Conservation (phyloP, 2,329 filamentous ascomycete genomes). For the Paracamarosporium sp. region DNA sequence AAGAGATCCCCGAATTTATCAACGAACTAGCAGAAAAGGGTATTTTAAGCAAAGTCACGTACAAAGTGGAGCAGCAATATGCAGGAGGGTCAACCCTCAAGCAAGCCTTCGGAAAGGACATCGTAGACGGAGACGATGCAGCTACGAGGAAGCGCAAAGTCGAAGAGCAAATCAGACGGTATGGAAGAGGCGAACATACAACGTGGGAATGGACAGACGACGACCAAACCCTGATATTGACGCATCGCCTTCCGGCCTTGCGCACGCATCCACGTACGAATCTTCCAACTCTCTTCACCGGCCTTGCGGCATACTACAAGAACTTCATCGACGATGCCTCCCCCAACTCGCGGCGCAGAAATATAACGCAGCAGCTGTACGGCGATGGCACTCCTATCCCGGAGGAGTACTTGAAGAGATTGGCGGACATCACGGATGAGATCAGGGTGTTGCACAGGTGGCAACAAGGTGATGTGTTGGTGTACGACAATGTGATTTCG, state of each 20-base stretch:
- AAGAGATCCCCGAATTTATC: conserved; percentile 58
- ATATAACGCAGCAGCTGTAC: conserved; percentile 36
- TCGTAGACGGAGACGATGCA: conserved; percentile 54
- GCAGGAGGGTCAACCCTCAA: conserved; percentile 55
- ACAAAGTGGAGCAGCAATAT: conserved; percentile 54
- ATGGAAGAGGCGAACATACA: conserved; percentile 54
- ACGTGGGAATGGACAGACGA: conserved; percentile 59
- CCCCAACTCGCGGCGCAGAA: conserved; percentile 4
- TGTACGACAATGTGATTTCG: conserved; percentile 58
- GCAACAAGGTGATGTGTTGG: conserved; percentile 56
- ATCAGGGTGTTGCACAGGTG: conserved; percentile 58
- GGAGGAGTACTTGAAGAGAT: conserved; percentile 51
- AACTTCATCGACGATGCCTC: conserved; percentile 23
- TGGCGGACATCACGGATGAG: conserved; percentile 56
- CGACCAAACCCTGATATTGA: conserved; percentile 46
- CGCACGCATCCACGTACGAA: conserved; percentile 56
- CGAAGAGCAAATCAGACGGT: conserved; percentile 58
- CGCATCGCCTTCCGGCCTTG: conserved; percentile 55
- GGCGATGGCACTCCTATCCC: conserved; percentile 58
- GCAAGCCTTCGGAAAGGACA: conserved; percentile 57
- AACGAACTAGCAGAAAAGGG: conserved; percentile 53
- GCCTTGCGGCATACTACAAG: conserved; percentile 55
- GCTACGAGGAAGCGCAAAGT: conserved; percentile 51
- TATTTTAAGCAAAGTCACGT: conserved; percentile 43
- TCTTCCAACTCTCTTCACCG: conserved; percentile 56